These are phyloP conservation scores for Pezicula neosporulosa DNA, from an alignment of 2,329 filamentous ascomycete genomes.

Conservation along the genomic window DNA sequence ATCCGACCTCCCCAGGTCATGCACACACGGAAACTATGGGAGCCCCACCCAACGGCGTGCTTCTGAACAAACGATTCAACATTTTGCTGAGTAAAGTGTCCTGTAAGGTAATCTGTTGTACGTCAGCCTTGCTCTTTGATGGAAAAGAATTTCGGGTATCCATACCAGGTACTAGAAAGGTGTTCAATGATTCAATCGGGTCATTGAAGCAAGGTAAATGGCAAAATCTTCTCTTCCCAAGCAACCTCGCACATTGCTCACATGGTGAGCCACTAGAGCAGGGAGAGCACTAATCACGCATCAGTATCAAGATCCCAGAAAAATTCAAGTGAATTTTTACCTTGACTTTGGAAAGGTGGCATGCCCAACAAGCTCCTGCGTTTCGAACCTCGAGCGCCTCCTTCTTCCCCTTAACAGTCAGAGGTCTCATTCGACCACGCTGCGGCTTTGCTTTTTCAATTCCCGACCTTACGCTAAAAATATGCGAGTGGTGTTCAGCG, in stretches of 20 bases:
- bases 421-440: constrained; percentile 20
- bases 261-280: constrained; percentile 27
- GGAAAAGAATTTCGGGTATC: background rate
- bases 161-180: constrained; percentile 25
- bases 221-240: constrained; percentile 27
- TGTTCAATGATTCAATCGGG: constrained; percentile 24
- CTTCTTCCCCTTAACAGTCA: constrained; percentile 26
- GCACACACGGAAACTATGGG: constrained; percentile 15
- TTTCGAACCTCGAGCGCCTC: constrained; percentile 27
- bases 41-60: constrained; percentile 24
- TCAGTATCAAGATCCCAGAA: background rate
- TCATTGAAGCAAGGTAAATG: constrained; percentile 28
- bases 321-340: constrained; percentile 5
- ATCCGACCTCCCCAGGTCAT: constrained; percentile 25
- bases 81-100: constrained; percentile 23
- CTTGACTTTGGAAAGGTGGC: constrained; percentile 30
- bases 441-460: constrained; percentile 17
- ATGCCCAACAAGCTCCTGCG: constrained; percentile 28
- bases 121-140: constrained; percentile 5
- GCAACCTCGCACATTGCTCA: constrained; percentile 25
- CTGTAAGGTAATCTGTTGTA: constrained; percentile 20
- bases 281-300: constrained; percentile 21
- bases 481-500: constrained; percentile 17
- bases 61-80: constrained; percentile 22
- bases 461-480: constrained; percentile 19